Conservation (phyloP, 2,329 filamentous ascomycete species). For the Penicillium sp. region DNA sequence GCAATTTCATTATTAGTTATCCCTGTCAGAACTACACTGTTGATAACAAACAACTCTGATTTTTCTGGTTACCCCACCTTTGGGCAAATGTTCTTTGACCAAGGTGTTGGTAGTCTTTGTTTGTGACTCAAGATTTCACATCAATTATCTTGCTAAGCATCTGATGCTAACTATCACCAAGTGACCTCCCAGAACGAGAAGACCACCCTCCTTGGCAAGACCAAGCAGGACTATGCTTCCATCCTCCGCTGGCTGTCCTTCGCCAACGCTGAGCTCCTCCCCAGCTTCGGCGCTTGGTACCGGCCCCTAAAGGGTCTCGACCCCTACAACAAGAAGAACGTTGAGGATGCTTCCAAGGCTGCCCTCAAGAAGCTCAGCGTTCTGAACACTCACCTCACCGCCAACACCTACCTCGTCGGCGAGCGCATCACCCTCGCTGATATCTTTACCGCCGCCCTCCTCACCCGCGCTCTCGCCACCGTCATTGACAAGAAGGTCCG, state of each 20-base stretch:
- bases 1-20: conserved; percentile 86
- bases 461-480: conserved; percentile 87
- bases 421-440: conserved; percentile 98
- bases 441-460: conserved; percentile 78
- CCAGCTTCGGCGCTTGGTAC: conserved; percentile 78
- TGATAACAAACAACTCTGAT: conserved; percentile 78
- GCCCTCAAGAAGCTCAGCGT: conserved; percentile 71
- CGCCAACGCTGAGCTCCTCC: conserved; percentile 86
- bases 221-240: conserved; percentile 99
- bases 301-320: conserved; percentile 79
- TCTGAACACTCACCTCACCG: conserved; percentile 83
- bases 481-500: conserved; percentile 94
- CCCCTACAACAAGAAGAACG: conserved; percentile 97
- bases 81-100: conserved; percentile 24
- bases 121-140: conserved; percentile 21
- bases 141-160: conserved; percentile 22
- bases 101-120: conserved; percentile 8
- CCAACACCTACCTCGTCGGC: conserved; percentile 96
- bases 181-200: conserved; percentile 99
- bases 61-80: conserved; percentile 61
- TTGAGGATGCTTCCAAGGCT: conserved; percentile 77
- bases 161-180: conserved; percentile 48
- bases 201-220: conserved; percentile 98
- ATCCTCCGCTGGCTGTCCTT: conserved; percentile 99
- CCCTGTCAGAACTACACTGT: conserved; percentile 97